Conservation (phyloP, 1,284 basidiomycete species). For the Vanrija humicola region DNA sequence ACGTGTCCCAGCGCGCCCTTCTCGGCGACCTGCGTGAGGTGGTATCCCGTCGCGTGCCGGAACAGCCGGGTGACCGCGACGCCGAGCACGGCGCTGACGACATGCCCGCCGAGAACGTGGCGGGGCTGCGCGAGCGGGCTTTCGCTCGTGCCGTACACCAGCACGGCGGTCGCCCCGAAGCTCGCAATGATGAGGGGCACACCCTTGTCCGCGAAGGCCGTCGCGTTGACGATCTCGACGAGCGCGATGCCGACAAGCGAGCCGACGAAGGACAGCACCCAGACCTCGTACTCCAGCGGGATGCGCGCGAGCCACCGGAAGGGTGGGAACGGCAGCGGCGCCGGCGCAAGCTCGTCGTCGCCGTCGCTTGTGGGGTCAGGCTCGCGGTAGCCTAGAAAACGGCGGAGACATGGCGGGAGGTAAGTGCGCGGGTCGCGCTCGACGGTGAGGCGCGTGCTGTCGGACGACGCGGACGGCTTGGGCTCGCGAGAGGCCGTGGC, state of each 20-base stretch:
- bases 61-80: constrained; percentile 60
- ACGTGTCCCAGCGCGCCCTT: constrained; percentile 38
- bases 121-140: constrained; percentile 61
- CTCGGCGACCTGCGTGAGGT: constrained; percentile 31
- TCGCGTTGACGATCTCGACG: constrained; percentile 57
- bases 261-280: constrained; percentile 54
- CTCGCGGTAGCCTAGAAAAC: constrained; percentile 31
- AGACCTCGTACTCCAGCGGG: constrained; percentile 52
- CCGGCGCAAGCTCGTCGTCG: too few relatives aligned
- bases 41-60: constrained; percentile 46
- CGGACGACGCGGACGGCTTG: not conserved
- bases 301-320: constrained; percentile 40
- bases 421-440: constrained; percentile 26
- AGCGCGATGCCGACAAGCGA: constrained; percentile 58
- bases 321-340: constrained; percentile 30
- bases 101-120: constrained; percentile 58
- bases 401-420: constrained; percentile 18
- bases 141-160: constrained; percentile 60
- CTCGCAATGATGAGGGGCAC: constrained; percentile 52
- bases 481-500: not conserved
- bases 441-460: not conserved
- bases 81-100: constrained; percentile 57
- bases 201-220: constrained; percentile 20
- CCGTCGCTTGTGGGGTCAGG: too few relatives aligned
- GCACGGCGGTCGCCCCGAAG: constrained; percentile 60